Evolutionary conservation across 768 basidiomycete genomes (phyloP), one percentile per base, ranked within the genome.

Genomic region (Lactarius psammicola): DNA sequence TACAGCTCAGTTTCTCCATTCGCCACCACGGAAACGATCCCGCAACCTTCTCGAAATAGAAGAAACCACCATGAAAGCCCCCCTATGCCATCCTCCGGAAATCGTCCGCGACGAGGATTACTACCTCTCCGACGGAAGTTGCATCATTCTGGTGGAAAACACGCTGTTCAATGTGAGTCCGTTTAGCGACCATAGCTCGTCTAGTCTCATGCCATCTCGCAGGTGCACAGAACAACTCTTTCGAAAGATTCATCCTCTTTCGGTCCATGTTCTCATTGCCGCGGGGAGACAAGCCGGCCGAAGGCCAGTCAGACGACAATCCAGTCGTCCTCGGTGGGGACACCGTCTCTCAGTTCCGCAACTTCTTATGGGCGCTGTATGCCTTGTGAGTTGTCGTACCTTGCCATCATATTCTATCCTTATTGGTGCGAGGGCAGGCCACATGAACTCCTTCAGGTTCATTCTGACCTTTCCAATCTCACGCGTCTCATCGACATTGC

Each of bases 291-390:
- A 72, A 74, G 10, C 71, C 75, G 17, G 75, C 71, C 1, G 89
- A 92, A 71, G 90, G 90, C 4, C 74, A 71, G 18, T 85, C 83
- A 10, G 90, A 92, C 70, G 81, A 82, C 30, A 82, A 84, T 64
- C 89, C 90, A 1, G 82, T 92, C 40, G 67, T 84, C 34, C 79
- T 92, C 36, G 74, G 75, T 2, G 89, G 89, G 0, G 87, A 91
- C 66, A 84, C 82, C 0, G 80, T 82, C 10, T 75, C 80, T 3
- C 87, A 91, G 73, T 92, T 92, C 72, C 81, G 82, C 57, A 82
- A 87, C 72, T 88, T 92, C 70, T 80, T 92, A 36, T 89, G 87
- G 87, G 85, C 85, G 1, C 75, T 91, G n/a, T 91, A 92, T 70
- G 87, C 89, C 8, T 71, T 88, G 89, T 90, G 71, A 76, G 88